Conservation (phyloP, 139 green algal species). For the Marvania coccoides region DNA sequence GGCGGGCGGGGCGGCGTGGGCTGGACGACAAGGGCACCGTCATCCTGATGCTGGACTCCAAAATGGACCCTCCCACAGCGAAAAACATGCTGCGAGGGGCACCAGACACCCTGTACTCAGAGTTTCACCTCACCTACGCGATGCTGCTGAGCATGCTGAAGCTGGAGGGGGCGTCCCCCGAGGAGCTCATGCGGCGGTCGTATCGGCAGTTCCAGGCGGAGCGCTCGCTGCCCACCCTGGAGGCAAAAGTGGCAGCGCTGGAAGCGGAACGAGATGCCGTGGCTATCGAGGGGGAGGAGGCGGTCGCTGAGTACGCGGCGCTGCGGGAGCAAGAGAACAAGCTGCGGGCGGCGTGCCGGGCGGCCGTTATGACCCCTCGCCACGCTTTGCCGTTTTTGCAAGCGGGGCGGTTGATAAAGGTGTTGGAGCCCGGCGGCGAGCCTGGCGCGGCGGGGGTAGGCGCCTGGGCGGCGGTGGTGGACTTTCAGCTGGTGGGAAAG, state of each 20-base stretch:
- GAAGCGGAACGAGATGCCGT: conserved; percentile 43
- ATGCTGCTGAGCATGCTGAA: conserved; percentile 78
- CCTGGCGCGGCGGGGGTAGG: neutral
- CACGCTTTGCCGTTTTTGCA: conserved; percentile 76
- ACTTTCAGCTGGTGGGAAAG: conserved; percentile 64
- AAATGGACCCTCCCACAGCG: conserved; percentile 67
- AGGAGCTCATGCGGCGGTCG: conserved; percentile 42
- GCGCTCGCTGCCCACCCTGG: conserved; percentile 47
- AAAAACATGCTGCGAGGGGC: conserved; percentile 70
- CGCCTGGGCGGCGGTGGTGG: conserved; percentile 68
- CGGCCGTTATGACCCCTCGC: conserved; percentile 27
- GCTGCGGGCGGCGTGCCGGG: conserved; percentile 22
- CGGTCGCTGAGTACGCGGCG: conserved; percentile 36
- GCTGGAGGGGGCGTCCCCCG: conserved; percentile 36
- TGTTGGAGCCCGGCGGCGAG: conserved; percentile 28
- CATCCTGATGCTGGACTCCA: conserved; percentile 78
- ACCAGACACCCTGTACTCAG: conserved; percentile 63
- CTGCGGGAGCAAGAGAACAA: conserved; percentile 39
- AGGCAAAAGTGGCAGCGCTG: conserved; percentile 26
- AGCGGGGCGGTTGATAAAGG: conserved; percentile 61
- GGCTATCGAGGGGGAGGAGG: conserved; percentile 43
- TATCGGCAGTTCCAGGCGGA: conserved; percentile 64
- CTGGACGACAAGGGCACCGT: conserved; percentile 73
- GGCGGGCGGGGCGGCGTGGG: conserved; percentile 64
- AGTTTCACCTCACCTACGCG: conserved; percentile 70